Base-by-base conservation (phyloP, 805 yeast species). In the Nakazawaea populi region DNA sequence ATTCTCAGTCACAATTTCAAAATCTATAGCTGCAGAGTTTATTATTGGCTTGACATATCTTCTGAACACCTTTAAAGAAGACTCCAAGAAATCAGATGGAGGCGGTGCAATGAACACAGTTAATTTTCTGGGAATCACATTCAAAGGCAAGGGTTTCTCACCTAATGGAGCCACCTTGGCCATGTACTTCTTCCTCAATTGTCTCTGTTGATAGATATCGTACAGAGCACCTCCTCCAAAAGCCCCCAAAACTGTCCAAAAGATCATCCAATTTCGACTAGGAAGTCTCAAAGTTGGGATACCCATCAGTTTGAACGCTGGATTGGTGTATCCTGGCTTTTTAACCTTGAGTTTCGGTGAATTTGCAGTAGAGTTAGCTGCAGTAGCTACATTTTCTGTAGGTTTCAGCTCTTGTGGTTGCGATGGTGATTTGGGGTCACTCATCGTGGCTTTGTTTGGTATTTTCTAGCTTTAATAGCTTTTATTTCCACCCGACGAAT, bases 61-160 rank as follows among this genome's bases (percentile, higher is more conserved):
- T 56, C 89, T 78, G 74, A 91, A 89, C 49, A 87, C 77, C 54
- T 76, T 79, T 66, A 87, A 62, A 9, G 92, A 81, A 51, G 82
- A 85, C 41, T 84, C 94, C 46, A 92, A 68, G 58, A 81, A 88
- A 64, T 92, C 97, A 60, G 88, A 87, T 24, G 99, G 98, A 7
- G 98, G 97, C n/a, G 99, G 99, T 0, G 96, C 96, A 51, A 91
- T 77, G 64, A 84, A 91, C 1, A 94, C 82, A 1, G 87, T 81
- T 44, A 94, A 71, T 58, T 84, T 87, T 53, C 99, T 76, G 2
- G 96, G 89, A 24, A 77, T 59, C 49, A 75, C 73, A 52, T 78
- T 69, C 1, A 82, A 66, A 2, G 64, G 62, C 42, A 83, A 58
- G 14, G 78, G 76, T 30, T 64, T 49, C 29, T 77, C 63, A 11